These are phyloP conservation scores for Saccharomyces hybrid DNA, from an alignment of 1,139 yeast species.

Conservation along the genomic window DNA sequence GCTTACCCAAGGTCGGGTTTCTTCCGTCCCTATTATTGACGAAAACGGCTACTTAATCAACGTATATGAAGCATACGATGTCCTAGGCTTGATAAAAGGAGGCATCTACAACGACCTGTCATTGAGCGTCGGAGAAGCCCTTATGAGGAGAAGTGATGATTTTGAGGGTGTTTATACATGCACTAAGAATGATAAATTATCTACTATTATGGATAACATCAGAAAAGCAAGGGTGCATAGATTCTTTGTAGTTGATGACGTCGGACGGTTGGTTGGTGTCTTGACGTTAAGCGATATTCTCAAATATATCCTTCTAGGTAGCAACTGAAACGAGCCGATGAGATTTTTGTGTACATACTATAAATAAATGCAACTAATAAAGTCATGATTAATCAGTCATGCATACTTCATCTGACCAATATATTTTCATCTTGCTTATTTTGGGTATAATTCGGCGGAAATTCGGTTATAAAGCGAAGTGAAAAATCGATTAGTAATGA, in stretches of 20 bases:
- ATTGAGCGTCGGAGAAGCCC: constrained; percentile 91
- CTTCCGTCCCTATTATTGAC: constrained; percentile 91
- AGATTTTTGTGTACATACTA: neutral
- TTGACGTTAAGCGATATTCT: constrained; percentile 89
- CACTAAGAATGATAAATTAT: constrained; percentile 76
- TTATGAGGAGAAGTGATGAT: constrained; percentile 90
- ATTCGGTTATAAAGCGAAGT: neutral
- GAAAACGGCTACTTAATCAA: constrained; percentile 67
- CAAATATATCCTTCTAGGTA: constrained; percentile 70
- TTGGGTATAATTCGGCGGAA: neutral
- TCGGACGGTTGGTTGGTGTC: constrained; percentile 71
- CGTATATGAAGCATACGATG: constrained; percentile 95
- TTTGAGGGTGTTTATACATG: constrained; percentile 98
- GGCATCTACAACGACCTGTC: constrained; percentile 90
- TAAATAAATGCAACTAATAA: neutral
- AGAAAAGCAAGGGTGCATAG: constrained; percentile 88
- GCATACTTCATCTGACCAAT: neutral
- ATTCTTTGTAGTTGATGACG: constrained; percentile 82
- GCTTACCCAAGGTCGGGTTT: constrained; percentile 69
- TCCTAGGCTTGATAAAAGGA: constrained; percentile 84
- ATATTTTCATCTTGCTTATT: neutral
- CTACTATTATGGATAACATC: constrained; percentile 90
- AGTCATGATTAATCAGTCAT: neutral
- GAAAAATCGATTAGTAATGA: neutral
- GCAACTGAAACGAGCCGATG: constrained; percentile 28